Conservation (phyloP, 2,329 filamentous ascomycete species). For the Camillea tinctor region DNA sequence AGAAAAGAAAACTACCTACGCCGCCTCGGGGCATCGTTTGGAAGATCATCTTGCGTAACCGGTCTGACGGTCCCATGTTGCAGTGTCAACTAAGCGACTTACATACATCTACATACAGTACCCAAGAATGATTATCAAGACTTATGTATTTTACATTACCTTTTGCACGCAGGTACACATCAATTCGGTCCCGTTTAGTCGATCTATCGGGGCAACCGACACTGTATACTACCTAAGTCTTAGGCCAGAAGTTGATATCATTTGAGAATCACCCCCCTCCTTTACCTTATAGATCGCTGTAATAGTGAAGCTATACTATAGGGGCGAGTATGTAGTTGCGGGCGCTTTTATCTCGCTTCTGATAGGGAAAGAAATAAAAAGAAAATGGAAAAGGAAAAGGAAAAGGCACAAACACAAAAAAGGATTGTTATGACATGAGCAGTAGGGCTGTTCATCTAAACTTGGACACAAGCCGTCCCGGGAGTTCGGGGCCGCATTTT, state of each 20-base stretch:
- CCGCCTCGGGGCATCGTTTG: neutral
- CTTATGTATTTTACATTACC: too few relatives aligned
- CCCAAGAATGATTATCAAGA: neutral
- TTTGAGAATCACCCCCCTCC: neutral
- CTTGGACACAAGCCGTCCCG: slow-evolving; percentile 1
- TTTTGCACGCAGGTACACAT: neutral
- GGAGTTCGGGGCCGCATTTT: neutral
- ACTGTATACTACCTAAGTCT: neutral
- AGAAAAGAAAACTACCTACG: neutral
- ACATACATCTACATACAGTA: too few relatives aligned
- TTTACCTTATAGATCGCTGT: neutral
- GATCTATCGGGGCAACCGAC: neutral
- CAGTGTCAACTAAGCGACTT: neutral
- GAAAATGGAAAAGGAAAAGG: neutral
- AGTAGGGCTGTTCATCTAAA: neutral
- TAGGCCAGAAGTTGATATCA: too few relatives aligned
- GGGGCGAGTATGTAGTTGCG: neutral
- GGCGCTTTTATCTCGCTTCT: slow-evolving; percentile 10
- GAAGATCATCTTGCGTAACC: neutral
- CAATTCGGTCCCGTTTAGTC: neutral
- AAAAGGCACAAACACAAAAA: too few relatives aligned
- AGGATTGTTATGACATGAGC: neutral
- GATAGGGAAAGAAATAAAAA: neutral
- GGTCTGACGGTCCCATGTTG: neutral
- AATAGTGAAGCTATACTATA: neutral